Base-by-base conservation (phyloP, 805 yeast species). In the Vanderwaltozyma verrucispora region DNA sequence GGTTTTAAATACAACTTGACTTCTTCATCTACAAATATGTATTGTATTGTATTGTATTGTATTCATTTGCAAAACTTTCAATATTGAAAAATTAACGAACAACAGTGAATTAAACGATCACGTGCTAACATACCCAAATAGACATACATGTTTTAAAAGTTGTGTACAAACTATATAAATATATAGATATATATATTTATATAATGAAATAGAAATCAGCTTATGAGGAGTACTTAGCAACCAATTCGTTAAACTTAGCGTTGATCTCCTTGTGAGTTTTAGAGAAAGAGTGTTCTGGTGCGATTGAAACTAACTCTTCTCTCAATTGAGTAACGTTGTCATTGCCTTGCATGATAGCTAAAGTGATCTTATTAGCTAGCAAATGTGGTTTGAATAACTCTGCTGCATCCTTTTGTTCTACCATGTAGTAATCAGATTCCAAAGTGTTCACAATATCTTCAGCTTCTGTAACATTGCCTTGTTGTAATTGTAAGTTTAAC, bases 391-490 rank as follows among this genome's bases (percentile, higher is more conserved):
- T 60, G 28, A 62, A 66, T 14, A 46, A 31, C 21, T 39, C 37
- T 18, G 58, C 55, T 14, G 37, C 36, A 11, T 46, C 50, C 27
- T 57, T 48, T 32, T 60, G 60, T 10, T 61, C 48, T 14, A 56
- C 65, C 10, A 40, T 38, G 32, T 63, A 54, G 42, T 62, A 64
- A n/a, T 65, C 62, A n/a, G 73, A 68, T 25, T 65, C 51, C 30
- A 74, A 60, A 35, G 69, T 63, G 23, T 62, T 62, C 11, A 81
- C 62, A 27, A 77, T 65, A 44, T 83, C 84, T 41, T 72, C 71
- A 9, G 95, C 88, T 62, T 89, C 96, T 2, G 88, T 89, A 39
- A 75, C 65, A 52, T 88, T 82, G 35, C 77, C 75, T 56, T 86
- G 72, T 63, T 84, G 86, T 49, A 88, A 62, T 44, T 88, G 86